Conservation (phyloP, 305 asterid genomes). For the Rubia peregrina region DNA sequence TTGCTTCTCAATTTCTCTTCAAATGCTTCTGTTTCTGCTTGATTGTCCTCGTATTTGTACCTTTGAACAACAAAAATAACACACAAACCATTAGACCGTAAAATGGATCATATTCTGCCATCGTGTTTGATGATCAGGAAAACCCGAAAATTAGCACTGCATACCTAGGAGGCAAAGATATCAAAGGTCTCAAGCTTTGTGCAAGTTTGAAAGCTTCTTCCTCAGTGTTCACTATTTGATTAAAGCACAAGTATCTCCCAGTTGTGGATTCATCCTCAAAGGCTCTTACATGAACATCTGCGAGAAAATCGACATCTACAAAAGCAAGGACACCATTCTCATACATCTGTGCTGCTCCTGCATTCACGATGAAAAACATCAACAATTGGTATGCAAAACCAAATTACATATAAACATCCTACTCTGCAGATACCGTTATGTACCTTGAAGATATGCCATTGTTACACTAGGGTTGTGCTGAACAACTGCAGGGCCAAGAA, state of each 20-base stretch:
- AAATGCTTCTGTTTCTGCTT: slow-evolving; percentile 33
- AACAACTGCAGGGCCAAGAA: slow-evolving; percentile 37
- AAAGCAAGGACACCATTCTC: slow-evolving; percentile 43
- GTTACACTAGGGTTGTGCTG: slow-evolving; percentile 30
- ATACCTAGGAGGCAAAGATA: slow-evolving; percentile 29
- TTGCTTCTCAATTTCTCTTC: slow-evolving; percentile 33
- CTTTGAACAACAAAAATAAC: slow-evolving; percentile 17
- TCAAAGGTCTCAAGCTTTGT: slow-evolving; percentile 34
- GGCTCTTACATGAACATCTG: slow-evolving; percentile 41
- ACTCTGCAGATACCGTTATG: no score
- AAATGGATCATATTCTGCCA: not conserved
- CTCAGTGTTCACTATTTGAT: slow-evolving; percentile 31
- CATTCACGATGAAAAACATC: not conserved
- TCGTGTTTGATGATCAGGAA: not conserved
- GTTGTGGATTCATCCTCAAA: slow-evolving; percentile 35
- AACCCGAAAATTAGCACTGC: not conserved
- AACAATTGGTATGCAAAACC: not conserved
- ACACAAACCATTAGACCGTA: not conserved
- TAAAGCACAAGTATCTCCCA: slow-evolving; percentile 42
- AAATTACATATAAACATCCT: no score
- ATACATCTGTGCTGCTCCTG: slow-evolving; percentile 37
- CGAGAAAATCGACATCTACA: slow-evolving; percentile 35
- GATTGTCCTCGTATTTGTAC: slow-evolving; percentile 23
- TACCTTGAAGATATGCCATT: slow-evolving; percentile 45
- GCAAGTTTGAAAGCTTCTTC: slow-evolving; percentile 33